These are phyloP conservation scores for Amphichorda felina DNA, from an alignment of 2,329 filamentous ascomycete genomes.

Conservation along the genomic window DNA sequence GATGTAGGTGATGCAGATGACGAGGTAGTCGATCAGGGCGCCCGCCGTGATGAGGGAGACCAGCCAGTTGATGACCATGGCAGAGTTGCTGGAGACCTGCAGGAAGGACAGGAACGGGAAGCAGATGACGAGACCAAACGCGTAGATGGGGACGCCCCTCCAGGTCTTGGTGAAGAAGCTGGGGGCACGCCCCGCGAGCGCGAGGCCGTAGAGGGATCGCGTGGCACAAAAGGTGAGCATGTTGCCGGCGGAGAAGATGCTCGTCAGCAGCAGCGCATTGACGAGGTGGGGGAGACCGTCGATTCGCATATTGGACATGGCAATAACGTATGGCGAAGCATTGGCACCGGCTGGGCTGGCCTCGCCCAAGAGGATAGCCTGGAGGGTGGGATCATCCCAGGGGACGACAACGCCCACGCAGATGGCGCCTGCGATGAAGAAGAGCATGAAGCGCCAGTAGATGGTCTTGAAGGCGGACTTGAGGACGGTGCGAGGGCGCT, in stretches of 20 bases:
- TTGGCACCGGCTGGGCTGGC: constrained; percentile 26
- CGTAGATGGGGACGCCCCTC: constrained; percentile 49
- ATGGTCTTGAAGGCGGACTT: constrained; percentile 62
- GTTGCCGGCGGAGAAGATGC: constrained; percentile 34
- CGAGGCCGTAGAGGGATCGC: constrained; percentile 36
- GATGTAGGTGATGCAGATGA: constrained; percentile 33
- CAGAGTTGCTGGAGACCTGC: constrained; percentile 33
- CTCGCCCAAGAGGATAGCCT: constrained; percentile 10
- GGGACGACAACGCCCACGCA: constrained; percentile 55
- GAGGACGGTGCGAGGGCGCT: constrained; percentile 51
- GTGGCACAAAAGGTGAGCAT: constrained; percentile 39
- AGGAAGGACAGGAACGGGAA: constrained; percentile 43
- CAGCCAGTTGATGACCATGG: constrained; percentile 39
- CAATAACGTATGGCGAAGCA: constrained; percentile 44
- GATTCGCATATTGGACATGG: constrained; percentile 40
- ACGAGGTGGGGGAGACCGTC: constrained; percentile 41
- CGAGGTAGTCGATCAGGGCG: constrained; percentile 50
- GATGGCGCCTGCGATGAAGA: constrained; percentile 60
- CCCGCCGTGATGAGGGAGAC: constrained; percentile 44
- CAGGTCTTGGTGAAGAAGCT: constrained; percentile 43
- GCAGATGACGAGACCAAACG: constrained; percentile 38
- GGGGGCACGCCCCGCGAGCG: constrained; percentile 35
- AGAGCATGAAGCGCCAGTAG: constrained; percentile 58
- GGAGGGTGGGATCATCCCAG: constrained; percentile 44
- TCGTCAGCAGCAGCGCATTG: constrained; percentile 37